Conservation (phyloP, 2,329 filamentous ascomycete genomes). For the Nectriaceae sp. region DNA sequence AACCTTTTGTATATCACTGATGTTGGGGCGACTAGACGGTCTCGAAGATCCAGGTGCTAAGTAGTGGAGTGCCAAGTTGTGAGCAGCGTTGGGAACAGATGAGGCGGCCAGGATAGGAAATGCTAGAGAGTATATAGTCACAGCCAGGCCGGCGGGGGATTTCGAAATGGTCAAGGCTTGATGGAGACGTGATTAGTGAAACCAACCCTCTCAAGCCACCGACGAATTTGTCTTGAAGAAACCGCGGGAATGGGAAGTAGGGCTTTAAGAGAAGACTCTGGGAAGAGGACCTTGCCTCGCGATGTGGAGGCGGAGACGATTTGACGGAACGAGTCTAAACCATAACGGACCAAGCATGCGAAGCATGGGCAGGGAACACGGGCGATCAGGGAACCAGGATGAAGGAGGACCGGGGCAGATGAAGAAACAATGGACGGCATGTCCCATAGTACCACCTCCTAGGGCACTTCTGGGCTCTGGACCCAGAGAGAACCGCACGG, state of each 20-base stretch:
- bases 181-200: conserved; percentile 31
- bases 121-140: conserved; percentile 34
- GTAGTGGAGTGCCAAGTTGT: conserved; percentile 25
- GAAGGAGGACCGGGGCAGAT: conserved; percentile 22
- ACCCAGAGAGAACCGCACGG: conserved; percentile 22
- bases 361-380: conserved; percentile 31
- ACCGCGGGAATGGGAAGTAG: conserved; percentile 24
- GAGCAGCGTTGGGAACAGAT: conserved; percentile 39
- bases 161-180: conserved; percentile 29
- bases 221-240: conserved; percentile 24
- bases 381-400: conserved; percentile 32
- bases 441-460: conserved; percentile 21
- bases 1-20: conserved; percentile 35
- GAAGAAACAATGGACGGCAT: conserved; percentile 18
- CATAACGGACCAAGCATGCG: conserved; percentile 31
- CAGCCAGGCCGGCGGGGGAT: conserved; percentile 29
- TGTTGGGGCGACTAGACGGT: conserved; percentile 28
- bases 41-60: conserved; percentile 23
- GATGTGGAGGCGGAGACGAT: conserved; percentile 32
- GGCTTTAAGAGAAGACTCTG: conserved; percentile 24
- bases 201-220: conserved; percentile 30
- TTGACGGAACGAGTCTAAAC: conserved; percentile 30
- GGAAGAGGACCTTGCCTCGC: conserved; percentile 19
- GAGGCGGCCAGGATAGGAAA: conserved; percentile 41
- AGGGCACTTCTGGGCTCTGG: not conserved